Evolutionary conservation across 257 asterid species (phyloP), one percentile per base, ranked within the genome.

Genomic region (Capsicum baccatum): DNA sequence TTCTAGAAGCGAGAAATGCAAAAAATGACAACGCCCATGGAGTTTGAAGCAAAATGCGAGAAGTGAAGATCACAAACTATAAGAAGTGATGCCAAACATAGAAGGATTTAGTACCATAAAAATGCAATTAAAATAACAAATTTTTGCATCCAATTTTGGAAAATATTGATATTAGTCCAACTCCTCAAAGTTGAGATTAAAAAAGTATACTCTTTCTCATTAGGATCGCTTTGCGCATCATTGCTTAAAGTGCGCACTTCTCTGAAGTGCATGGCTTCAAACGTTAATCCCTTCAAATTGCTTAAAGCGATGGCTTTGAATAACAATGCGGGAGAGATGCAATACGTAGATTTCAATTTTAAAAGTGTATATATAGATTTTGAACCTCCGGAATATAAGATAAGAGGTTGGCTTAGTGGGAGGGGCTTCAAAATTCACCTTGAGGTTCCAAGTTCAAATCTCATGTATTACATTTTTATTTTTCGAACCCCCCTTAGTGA

Each of bases 131-230:
- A 21, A 42, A 19, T 48, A 47, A 76, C 63, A 12, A 5, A 13
- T 50, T 54, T n/a, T 76, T 21, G 19, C 47, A 12, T 50, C 62
- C 47, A 52, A 21, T 74, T 50, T 19, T 12, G 0, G 19, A 12
- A 50, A 52, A 21, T 26, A 33, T 76, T 76, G 62, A 21, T 50
- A 47, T 6, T 74, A 76, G 4, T 76, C 21, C 39, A 52, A 33
- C 81, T 52, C 62, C 81, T 50, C 81, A 21, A 52, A 76, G 44
- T 52, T 13, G 12, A 76, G 62, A 76, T 76, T 50, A 13, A 19
- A 74, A 54, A 74, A 52, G 21, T 54, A 33, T 21, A 54, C 64
- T 5, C 15, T 8, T 52, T 52, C 57, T 71, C 64, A 5, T 14
- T 78, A 54, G 26, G 26, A 54, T 54, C 9, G 17, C 57, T 50